Evolutionary conservation across 2,329 filamentous ascomycete species (phyloP), one percentile per base, ranked within the genome.

Genomic region (Fusarium sp.): DNA sequence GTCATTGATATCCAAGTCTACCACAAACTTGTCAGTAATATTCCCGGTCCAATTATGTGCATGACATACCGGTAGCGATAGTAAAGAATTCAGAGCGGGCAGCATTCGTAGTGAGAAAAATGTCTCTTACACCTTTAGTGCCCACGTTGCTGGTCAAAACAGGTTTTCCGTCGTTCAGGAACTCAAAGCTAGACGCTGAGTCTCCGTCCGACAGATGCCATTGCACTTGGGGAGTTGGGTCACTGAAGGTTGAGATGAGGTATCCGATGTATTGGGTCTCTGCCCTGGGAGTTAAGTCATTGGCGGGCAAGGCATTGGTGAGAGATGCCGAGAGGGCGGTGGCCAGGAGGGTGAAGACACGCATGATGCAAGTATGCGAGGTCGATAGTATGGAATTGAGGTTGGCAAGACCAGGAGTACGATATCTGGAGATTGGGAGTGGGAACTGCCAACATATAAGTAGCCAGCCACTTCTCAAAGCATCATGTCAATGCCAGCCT

Each of bases 1-100:
- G 0, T 70, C 75, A 9, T 76, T 76, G 10, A 80, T 78, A 35
- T 80, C 78, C 14, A 80, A 71, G 37, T 80, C 78, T 79, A 23
- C 33, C 7, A 7, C 6, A n/a, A 14, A 6, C 3, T n/a, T 11
- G 30, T 40, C 10, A 59, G 52, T 20, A 5, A 13, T 4, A 7
- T 15, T 6, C 6, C 13, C 9, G 2, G 7, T 46, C 4, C n/a
- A 1, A 5, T 6, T 8, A 6, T 15, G 13, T 13, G 3, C 4
- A n/a, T 15, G 7, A 32, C n/a, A 11, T 63, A 78, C 78, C 78
- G 3, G 78, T 80, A 2, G 76, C 78, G 23, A 80, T 73, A 40
- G 77, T 53, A 43, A 75, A 79, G 53, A 73, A 80, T 50, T 79
- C 74, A 6, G 75, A 77, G 7, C 78, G 67, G 2, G 73, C 73